These are phyloP conservation scores for Collariella sp. DNA, from an alignment of 495 filamentous ascomycete species.

Conservation along the genomic window DNA sequence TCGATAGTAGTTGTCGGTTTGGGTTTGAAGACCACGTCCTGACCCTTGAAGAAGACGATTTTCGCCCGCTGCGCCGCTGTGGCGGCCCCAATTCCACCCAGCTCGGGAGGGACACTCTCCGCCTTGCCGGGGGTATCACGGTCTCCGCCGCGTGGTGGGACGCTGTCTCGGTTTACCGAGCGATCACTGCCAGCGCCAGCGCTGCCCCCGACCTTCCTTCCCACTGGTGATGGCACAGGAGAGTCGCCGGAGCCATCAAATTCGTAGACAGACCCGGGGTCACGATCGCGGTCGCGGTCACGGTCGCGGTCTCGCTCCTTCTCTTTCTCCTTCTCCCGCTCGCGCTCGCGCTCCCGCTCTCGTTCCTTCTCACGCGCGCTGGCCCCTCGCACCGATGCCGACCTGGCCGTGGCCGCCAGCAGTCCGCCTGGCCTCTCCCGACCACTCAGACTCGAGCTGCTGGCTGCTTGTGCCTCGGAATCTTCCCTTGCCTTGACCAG, in stretches of 20 bases:
- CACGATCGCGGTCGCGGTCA: conserved; percentile 37
- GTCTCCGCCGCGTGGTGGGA: conserved; percentile 36
- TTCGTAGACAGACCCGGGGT: conserved; percentile 52
- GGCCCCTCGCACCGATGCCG: conserved; percentile 23
- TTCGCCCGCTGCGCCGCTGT: conserved; percentile 35
- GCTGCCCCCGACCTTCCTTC: conserved; percentile 44
- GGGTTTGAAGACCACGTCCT: conserved; percentile 81
- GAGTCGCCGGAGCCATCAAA: conserved; percentile 64
- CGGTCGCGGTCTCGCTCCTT: too few species aligned
- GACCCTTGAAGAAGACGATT: conserved; percentile 53
- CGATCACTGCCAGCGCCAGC: conserved; percentile 44
- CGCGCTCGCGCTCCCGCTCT: conserved; percentile 16
- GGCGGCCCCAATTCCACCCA: conserved; percentile 17
- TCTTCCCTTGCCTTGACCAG: conserved; percentile 52
- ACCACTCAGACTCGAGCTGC: conserved; percentile 9
- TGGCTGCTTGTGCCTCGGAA: conserved; percentile 43
- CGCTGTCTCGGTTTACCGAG: conserved; percentile 32
- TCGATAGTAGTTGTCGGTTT: conserved; percentile 59
- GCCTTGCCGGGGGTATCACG: conserved; percentile 40
- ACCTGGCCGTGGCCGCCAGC: conserved; percentile 18
- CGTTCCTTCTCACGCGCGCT: conserved; percentile 23
- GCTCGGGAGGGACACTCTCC: conserved; percentile 38
- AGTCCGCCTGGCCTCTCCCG: conserved; percentile 23
- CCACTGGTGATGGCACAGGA: conserved; percentile 53
- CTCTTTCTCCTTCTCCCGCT: too few species aligned